phyloP scores from a whole-genome alignment of 371 early-diverging fungal species.

The Actinomortierella wolfii region DNA sequence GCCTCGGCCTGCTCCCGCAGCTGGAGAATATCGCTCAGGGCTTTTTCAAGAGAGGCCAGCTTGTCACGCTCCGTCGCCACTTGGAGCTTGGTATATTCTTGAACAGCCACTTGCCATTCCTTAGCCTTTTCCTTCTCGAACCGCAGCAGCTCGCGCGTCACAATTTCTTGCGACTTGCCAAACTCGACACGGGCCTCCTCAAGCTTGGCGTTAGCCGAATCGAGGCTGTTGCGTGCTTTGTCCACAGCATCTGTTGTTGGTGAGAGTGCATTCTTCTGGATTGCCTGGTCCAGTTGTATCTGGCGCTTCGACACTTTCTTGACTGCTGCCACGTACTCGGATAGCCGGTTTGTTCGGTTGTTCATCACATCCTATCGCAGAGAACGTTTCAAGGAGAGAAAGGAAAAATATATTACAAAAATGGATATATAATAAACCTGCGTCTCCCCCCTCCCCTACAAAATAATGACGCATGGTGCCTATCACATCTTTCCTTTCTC shows the following conservation, averaged over 20 bases:
- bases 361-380: conserved; percentile 55
- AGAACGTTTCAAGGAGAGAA: not conserved
- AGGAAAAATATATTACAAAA: conserved; percentile 1
- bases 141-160: conserved; percentile 55
- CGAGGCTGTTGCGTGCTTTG: conserved; percentile 48
- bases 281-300: conserved; percentile 50
- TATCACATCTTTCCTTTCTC: not conserved
- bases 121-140: conserved; percentile 57
- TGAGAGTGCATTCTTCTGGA: conserved; percentile 47
- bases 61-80: conserved; percentile 57
- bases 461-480: not conserved
- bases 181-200: conserved; percentile 47
- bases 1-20: not conserved
- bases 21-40: conserved; percentile 49
- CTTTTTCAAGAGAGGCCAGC: conserved; percentile 53
- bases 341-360: conserved; percentile 55
- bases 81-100: conserved; percentile 53
- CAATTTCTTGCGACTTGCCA: conserved; percentile 52
- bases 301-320: conserved; percentile 57
- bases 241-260: conserved; percentile 51
- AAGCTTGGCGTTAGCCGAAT: conserved; percentile 48
- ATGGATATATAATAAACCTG: not conserved
- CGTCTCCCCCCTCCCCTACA: conserved; percentile 1
- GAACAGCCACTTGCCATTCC: conserved; percentile 52
- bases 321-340: conserved; percentile 59